These are phyloP conservation scores for Circinella umbellata DNA, from an alignment of 371 early-diverging fungal genomes.

Conservation along the genomic window DNA sequence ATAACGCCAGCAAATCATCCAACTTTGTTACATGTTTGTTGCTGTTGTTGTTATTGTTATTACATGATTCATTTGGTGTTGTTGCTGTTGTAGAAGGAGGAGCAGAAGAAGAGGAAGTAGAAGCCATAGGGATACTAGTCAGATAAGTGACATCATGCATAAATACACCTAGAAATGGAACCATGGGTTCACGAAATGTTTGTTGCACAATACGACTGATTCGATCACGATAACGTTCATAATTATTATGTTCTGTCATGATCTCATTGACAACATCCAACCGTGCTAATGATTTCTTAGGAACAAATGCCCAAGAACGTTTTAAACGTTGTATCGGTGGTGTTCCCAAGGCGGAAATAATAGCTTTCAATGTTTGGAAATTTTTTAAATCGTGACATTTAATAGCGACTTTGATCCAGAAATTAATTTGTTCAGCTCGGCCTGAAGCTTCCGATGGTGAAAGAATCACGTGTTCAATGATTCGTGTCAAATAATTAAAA, in stretches of 20 bases:
- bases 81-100: too few relatives aligned
- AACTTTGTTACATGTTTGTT: conserved; percentile 15
- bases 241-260: conserved; percentile 75
- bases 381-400: conserved; percentile 68
- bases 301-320: conserved; percentile 76
- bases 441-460: conserved; percentile 63
- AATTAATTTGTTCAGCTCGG: conserved; percentile 66
- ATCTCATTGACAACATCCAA: conserved; percentile 60
- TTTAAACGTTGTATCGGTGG: conserved; percentile 79
- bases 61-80: conserved; percentile 35
- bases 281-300: conserved; percentile 62
- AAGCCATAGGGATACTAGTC: neutral
- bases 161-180: conserved; percentile 80
- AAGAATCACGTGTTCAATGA: conserved; percentile 76
- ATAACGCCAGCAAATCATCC: conserved; percentile 46
- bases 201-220: conserved; percentile 20
- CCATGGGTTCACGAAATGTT: conserved; percentile 53
- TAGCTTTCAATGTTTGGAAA: conserved; percentile 77
- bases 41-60: neutral
- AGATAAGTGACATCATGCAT: conserved; percentile 83
- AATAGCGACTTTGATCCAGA: conserved; percentile 77
- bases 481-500: conserved; percentile 81
- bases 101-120: too few relatives aligned
- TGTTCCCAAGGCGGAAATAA: conserved; percentile 72
- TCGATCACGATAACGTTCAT: conserved; percentile 68